phyloP scores from a whole-genome alignment of 257 asterid species.

The Solanum gracilifrons region DNA sequence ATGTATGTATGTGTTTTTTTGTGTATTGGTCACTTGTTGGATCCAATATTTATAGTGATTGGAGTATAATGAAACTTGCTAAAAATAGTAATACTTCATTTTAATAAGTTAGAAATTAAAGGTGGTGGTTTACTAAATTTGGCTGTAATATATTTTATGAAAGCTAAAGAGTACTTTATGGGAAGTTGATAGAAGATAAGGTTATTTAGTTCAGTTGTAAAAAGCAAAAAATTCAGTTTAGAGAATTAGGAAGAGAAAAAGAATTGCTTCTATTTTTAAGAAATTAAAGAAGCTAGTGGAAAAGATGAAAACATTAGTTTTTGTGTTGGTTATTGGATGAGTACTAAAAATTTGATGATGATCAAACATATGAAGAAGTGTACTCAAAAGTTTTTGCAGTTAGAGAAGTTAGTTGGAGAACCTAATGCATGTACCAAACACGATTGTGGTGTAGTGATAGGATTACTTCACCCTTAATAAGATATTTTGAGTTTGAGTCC shows the following conservation, averaged over 20 bases:
- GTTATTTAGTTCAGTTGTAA: background rate
- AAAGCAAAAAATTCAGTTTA: background rate
- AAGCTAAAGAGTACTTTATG: background rate
- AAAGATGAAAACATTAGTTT: background rate
- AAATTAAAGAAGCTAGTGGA: background rate
- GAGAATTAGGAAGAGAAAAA: background rate
- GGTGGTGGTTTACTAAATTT: conserved; percentile 2
- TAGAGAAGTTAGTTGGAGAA: background rate
- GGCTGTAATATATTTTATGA: background rate
- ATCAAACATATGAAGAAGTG: background rate
- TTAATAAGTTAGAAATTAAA: background rate
- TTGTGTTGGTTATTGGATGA: background rate
- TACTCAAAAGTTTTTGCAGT: background rate
- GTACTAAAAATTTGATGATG: background rate
- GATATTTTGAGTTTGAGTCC: no score
- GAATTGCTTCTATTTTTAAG: background rate
- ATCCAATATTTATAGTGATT: background rate
- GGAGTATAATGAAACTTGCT: background rate
- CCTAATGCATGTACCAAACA: background rate
- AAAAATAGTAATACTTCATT: background rate
- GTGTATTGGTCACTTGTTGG: background rate
- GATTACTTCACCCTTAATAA: no score
- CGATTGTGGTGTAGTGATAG: no score
- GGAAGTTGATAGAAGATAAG: background rate
- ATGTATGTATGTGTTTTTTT: background rate